Evolutionary conservation across 1,284 basidiomycete genomes (phyloP).

Genomic region (Cryptococcus amylolentus): DNA sequence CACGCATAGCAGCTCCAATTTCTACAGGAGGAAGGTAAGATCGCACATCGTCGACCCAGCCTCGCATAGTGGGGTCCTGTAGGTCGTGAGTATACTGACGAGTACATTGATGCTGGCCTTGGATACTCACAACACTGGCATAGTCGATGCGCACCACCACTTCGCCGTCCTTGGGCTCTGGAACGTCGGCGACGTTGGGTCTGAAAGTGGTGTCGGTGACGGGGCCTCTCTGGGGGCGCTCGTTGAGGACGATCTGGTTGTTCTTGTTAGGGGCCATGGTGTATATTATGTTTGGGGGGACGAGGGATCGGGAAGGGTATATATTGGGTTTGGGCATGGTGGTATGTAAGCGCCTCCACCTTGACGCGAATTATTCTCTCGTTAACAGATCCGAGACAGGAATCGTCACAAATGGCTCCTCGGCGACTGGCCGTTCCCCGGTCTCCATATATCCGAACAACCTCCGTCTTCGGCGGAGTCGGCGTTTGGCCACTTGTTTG

Average conservation of each 20-base stretch:
- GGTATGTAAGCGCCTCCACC: not conserved
- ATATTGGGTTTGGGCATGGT: no score
- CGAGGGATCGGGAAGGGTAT: not conserved
- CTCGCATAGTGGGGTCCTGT: conserved; percentile 77
- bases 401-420: not conserved
- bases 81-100: not conserved
- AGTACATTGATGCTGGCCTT: not conserved
- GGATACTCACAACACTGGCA: conserved; percentile 57
- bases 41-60: conserved; percentile 67
- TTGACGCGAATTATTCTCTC: not conserved
- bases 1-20: conserved; percentile 78
- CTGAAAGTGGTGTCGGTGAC: conserved; percentile 67
- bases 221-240: conserved; percentile 61
- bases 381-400: not conserved
- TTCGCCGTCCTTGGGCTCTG: conserved; percentile 58
- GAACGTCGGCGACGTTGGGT: conserved; percentile 56
- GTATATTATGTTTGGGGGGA: not conserved
- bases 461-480: no score
- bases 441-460: no score
- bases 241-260: conserved; percentile 68
- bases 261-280: conserved; percentile 29
- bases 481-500: no score
- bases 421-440: no score
- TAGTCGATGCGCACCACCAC: conserved; percentile 70
- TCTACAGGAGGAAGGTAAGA: conserved; percentile 61